Evolutionary conservation across 2,329 filamentous ascomycete species (phyloP).

Genomic region (Fonsecaea monophora): DNA sequence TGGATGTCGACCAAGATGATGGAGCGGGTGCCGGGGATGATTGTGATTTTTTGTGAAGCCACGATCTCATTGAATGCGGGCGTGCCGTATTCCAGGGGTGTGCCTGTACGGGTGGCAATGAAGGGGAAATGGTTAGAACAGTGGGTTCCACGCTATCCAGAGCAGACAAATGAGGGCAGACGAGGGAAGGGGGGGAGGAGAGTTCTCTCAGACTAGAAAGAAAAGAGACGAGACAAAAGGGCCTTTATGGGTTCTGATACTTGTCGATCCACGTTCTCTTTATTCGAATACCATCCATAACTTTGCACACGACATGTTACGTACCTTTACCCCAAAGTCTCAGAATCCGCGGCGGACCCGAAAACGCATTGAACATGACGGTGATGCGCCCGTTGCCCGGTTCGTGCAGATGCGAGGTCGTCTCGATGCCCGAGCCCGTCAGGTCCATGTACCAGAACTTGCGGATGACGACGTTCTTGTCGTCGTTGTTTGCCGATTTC

Average conservation of each 20-base stretch:
- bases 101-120: constrained; percentile 46
- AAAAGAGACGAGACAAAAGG: no score
- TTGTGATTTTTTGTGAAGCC: constrained; percentile 41
- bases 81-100: constrained; percentile 66
- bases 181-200: no score
- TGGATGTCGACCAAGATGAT: constrained; percentile 68
- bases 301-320: neutral
- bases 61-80: constrained; percentile 56
- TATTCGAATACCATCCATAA: neutral
- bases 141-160: no score
- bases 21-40: constrained; percentile 60
- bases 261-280: neutral
- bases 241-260: no score
- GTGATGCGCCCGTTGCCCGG: constrained; percentile 71
- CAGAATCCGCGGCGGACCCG: constrained; percentile 65
- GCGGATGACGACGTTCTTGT: constrained; percentile 27
- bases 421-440: constrained; percentile 77
- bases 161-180: no score
- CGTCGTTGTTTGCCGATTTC: neutral
- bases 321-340: constrained; percentile 47
- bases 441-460: constrained; percentile 41
- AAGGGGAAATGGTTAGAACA: no score
- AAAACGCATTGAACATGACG: constrained; percentile 75
- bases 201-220: no score
- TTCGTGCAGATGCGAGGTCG: constrained; percentile 76